These are phyloP conservation scores for Epichloe aotearoae DNA, from an alignment of 2,329 filamentous ascomycete species.

Conservation along the genomic window DNA sequence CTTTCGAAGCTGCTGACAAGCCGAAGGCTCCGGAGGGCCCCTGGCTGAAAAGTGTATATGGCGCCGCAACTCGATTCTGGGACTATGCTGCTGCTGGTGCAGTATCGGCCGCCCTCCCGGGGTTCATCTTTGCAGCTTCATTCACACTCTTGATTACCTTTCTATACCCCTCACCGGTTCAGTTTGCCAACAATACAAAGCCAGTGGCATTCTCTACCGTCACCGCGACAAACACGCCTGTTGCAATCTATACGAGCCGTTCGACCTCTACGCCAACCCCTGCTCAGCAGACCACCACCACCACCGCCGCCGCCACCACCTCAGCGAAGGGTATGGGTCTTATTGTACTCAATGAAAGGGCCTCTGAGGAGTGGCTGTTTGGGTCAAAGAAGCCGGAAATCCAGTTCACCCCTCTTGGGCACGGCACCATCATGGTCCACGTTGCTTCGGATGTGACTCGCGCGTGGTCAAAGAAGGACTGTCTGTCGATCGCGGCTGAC, in stretches of 20 bases:
- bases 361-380: slow-evolving; percentile 22
- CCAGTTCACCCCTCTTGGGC: slow-evolving; percentile 21
- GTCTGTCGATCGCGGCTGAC: slow-evolving; percentile 41
- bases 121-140: slow-evolving; percentile 12
- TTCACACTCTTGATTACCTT: slow-evolving; percentile 13
- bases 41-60: neutral
- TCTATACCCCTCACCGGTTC: slow-evolving; percentile 16
- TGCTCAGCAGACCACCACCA: neutral
- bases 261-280: slow-evolving; percentile 4
- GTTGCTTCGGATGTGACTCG: slow-evolving; percentile 36
- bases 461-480: slow-evolving; percentile 40
- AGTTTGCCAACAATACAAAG: neutral
- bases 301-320: neutral
- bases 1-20: slow-evolving; percentile 3
- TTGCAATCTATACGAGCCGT: slow-evolving; percentile 6
- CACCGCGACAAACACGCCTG: slow-evolving; percentile 10
- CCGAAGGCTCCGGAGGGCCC: neutral
- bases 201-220: slow-evolving; percentile 9
- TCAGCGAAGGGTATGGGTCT: slow-evolving; percentile 14
- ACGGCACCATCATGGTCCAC: slow-evolving; percentile 39
- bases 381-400: slow-evolving; percentile 19
- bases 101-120: slow-evolving; percentile 12
- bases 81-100: slow-evolving; percentile 1
- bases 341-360: slow-evolving; percentile 17
- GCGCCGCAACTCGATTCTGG: neutral